Evolutionary conservation across 176 grass and related monocot genomes (phyloP).

Genomic region (Carex pumila): DNA sequence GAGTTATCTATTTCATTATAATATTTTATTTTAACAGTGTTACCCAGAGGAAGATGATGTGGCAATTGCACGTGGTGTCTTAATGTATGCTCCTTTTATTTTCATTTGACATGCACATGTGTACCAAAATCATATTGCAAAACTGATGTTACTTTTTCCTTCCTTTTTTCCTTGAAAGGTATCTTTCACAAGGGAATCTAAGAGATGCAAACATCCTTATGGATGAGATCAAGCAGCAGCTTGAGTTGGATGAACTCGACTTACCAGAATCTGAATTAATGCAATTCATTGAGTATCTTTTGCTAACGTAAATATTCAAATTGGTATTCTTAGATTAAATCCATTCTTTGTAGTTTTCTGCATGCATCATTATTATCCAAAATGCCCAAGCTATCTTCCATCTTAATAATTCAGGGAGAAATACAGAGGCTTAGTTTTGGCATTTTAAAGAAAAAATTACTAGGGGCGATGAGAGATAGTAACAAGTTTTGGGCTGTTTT

Average conservation of each 20-base stretch:
- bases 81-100: slow-evolving; percentile 54
- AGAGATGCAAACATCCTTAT: slow-evolving; percentile 89
- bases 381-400: slow-evolving; percentile 3
- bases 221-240: slow-evolving; percentile 70
- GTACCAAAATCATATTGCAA: background rate
- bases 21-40: slow-evolving; percentile 42
- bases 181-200: slow-evolving; percentile 88
- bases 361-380: slow-evolving; percentile 11
- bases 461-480: background rate
- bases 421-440: slow-evolving; percentile 4
- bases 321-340: slow-evolving; percentile 7
- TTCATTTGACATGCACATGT: background rate
- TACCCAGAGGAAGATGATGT: slow-evolving; percentile 96
- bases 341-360: slow-evolving; percentile 17
- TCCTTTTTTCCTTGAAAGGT: slow-evolving; percentile 39
- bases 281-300: slow-evolving; percentile 73
- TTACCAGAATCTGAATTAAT: slow-evolving; percentile 64
- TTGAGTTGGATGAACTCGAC: slow-evolving; percentile 56
- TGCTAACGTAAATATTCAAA: slow-evolving; percentile 62
- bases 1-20: slow-evolving; percentile 17
- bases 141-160: background rate
- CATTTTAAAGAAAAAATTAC: background rate
- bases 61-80: slow-evolving; percentile 80
- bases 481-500: background rate
- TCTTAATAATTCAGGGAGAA: slow-evolving; percentile 10